Percentiles rank a stretch among this genome's conserved stretches.
Evolutionary conservation across 495 filamentous ascomycete species (phyloP).

Genomic region (Baudoinia panamericana): DNA sequence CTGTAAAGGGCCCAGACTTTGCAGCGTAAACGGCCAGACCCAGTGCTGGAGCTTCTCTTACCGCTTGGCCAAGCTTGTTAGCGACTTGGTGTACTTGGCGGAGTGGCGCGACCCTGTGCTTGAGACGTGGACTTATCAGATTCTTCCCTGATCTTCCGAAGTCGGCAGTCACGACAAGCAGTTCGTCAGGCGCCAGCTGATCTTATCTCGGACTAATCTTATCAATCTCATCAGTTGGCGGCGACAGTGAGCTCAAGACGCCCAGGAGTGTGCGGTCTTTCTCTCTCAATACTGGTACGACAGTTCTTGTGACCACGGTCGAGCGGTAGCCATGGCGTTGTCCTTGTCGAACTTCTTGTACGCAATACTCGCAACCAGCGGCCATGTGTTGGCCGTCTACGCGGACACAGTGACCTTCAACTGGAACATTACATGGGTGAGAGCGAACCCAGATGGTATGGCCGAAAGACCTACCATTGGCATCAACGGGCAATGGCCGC

Average conservation of each 20-base stretch:
- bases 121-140: slow-evolving; percentile 14
- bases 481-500: slow-evolving; percentile 71
- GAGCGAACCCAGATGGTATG: slow-evolving; percentile 63
- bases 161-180: slow-evolving; percentile 3
- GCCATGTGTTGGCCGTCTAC: slow-evolving; percentile 25
- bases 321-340: slow-evolving; percentile 26
- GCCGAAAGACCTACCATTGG: slow-evolving; percentile 57
- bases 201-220: slow-evolving; percentile 17
- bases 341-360: slow-evolving; percentile 29
- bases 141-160: slow-evolving; percentile 1
- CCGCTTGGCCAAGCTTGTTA: no score
- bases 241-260: not conserved
- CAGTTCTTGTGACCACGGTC: slow-evolving; percentile 12
- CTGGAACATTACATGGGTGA: slow-evolving; percentile 71
- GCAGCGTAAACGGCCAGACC: no score
- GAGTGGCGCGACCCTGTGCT: not conserved
- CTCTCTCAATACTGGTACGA: no score
- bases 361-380: slow-evolving; percentile 25
- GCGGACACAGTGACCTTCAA: slow-evolving; percentile 60
- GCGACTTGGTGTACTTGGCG: not conserved
- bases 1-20: no score
- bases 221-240: slow-evolving; percentile 17
- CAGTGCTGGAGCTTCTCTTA: no score
- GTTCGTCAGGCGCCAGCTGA: no score
- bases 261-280: not conserved